Percentiles rank a stretch among this genome's conserved stretches.
These are phyloP conservation scores for Chlamydomonas urium DNA, from an alignment of 139 green algal species.

Conservation along the genomic window DNA sequence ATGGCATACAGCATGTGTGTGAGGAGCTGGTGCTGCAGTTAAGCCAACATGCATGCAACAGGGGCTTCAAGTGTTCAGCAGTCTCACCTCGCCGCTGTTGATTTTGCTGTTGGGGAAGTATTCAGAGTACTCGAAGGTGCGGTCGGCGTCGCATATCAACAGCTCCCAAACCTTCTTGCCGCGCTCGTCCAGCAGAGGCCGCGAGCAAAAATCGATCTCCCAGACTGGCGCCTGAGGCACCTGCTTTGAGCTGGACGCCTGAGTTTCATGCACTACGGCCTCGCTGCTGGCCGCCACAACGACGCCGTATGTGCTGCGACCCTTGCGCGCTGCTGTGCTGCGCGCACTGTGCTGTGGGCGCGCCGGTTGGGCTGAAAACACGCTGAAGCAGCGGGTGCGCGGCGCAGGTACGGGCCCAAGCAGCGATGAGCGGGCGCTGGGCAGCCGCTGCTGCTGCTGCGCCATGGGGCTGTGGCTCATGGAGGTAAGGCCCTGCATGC, in stretches of 20 bases:
- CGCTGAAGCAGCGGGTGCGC: too few species aligned
- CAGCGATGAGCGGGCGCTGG: too few species aligned
- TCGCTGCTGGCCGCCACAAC: background rate
- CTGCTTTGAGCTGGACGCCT: background rate
- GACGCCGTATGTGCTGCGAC: slow-evolving; percentile 6
- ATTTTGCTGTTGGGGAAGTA: slow-evolving; percentile 99
- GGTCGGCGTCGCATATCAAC: slow-evolving; percentile 78
- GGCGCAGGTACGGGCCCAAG: too few species aligned
- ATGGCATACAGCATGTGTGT: too few species aligned
- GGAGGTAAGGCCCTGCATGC: too few species aligned
- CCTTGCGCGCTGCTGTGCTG: background rate
- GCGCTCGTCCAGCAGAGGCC: slow-evolving; percentile 91
- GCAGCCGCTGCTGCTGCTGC: too few species aligned
- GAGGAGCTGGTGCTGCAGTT: too few species aligned
- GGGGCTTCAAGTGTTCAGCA: too few species aligned
- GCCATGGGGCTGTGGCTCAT: too few species aligned
- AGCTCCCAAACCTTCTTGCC: slow-evolving; percentile 99
- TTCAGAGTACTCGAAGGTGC: slow-evolving; percentile 82
- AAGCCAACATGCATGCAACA: too few species aligned
- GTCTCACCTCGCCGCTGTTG: slow-evolving; percentile 85
- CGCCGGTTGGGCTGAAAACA: too few species aligned
- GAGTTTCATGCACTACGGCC: background rate
- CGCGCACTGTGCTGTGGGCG: too few species aligned
- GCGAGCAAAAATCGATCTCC: slow-evolving; percentile 97
- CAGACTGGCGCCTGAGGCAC: slow-evolving; percentile 55